Conservation (phyloP, 805 yeast species). For the Torulaspora microellipsoides region DNA sequence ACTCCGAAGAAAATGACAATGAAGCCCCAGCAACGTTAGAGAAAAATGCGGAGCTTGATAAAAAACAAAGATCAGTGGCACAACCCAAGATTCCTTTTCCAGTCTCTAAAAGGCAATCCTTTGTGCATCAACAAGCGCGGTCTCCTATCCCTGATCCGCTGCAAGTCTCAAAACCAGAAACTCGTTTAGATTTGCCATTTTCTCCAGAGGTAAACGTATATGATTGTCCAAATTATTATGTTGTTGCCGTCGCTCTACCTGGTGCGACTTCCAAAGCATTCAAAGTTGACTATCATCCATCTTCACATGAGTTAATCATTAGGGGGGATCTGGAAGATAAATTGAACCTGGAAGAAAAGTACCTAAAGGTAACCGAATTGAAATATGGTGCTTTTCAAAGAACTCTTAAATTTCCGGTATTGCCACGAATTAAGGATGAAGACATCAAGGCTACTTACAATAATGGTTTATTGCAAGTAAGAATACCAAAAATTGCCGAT, state of each 20-base stretch:
- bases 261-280: constrained; percentile 52
- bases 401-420: constrained; percentile 49
- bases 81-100: neutral
- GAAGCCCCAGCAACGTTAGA: neutral
- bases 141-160: constrained; percentile 38
- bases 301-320: constrained; percentile 48
- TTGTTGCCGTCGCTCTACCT: constrained; percentile 50
- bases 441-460: constrained; percentile 48
- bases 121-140: constrained; percentile 27
- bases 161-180: constrained; percentile 44
- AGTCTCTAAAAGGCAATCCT: constrained; percentile 8
- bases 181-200: constrained; percentile 42
- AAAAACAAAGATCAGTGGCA: neutral
- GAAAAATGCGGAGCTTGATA: neutral
- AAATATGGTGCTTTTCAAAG: constrained; percentile 56
- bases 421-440: constrained; percentile 50
- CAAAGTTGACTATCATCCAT: constrained; percentile 55
- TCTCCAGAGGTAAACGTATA: constrained; percentile 59
- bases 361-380: constrained; percentile 47
- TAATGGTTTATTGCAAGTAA: constrained; percentile 52
- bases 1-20: constrained; percentile 5
- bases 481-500: constrained; percentile 42
- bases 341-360: constrained; percentile 37
- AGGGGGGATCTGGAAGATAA: constrained; percentile 46
- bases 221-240: constrained; percentile 43